Percentiles rank a stretch among this genome's conserved stretches.
Evolutionary conservation across 2,329 filamentous ascomycete species (phyloP).

Genomic region (Aureobasidium sp.): DNA sequence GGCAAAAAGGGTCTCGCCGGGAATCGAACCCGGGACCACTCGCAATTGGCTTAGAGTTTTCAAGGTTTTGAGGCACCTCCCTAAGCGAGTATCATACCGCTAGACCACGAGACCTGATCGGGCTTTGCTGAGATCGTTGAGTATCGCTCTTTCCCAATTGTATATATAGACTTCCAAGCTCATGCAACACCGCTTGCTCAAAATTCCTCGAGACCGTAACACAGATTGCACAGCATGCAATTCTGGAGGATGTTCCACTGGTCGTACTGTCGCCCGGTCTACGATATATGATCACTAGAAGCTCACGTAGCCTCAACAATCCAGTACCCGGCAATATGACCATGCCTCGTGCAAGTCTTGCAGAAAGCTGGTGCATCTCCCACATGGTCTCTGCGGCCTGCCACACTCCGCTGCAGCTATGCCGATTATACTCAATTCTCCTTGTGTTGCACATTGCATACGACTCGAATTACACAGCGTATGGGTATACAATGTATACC

Average conservation of each 20-base stretch:
- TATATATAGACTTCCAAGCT: not conserved
- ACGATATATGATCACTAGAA: not conserved
- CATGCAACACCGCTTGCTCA: no score
- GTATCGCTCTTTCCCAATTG: fast-evolving
- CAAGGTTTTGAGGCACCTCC: not conserved
- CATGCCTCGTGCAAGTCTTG: not conserved
- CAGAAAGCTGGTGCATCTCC: not conserved
- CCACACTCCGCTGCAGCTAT: not conserved
- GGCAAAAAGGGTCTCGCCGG: not conserved
- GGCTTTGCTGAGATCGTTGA: not conserved
- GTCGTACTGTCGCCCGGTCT: not conserved
- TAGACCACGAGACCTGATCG: conserved; percentile 8
- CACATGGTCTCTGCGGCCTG: not conserved
- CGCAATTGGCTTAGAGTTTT: not conserved
- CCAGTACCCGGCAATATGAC: not conserved
- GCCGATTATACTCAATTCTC: not conserved
- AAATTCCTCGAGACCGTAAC: no score
- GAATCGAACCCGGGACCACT: not conserved
- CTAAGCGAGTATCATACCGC: conserved; percentile 13
- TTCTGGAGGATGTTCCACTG: not conserved
- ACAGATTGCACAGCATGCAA: not conserved
- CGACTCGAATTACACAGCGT: not conserved
- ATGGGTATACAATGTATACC: not conserved
- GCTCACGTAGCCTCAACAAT: not conserved
- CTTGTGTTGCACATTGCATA: not conserved